Base-by-base conservation (phyloP, 352 stramenopile species). In the Globisporangium heterothallicum region DNA sequence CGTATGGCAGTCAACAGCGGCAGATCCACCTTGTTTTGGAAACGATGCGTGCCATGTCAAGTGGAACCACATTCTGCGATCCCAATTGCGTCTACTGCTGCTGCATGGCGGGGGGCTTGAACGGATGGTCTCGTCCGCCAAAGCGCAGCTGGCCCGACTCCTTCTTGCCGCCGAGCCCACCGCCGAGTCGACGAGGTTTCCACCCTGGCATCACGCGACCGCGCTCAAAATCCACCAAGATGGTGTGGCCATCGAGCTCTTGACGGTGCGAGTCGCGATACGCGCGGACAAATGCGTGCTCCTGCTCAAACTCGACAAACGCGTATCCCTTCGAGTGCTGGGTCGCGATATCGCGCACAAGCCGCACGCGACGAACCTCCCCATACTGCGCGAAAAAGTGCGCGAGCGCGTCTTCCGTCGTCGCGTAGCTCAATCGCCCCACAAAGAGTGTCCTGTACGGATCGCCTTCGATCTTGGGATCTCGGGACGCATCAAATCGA, bases 71-170 rank as follows among this genome's bases (percentile, higher is more conserved):
- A n/a, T n/a, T n/a, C n/a, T n/a, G n/a, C n/a, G n/a, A n/a, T n/a
- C n/a, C n/a, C n/a, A n/a, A n/a, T n/a, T n/a, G n/a, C n/a, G n/a
- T n/a, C n/a, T n/a, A 13, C 30, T 36, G 9, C 6, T 36, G 3
- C 32, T 38, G 8, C 32, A 38, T 35, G 22, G 22, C 26, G n/a
- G 78, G 70, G 8, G 74, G 70, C 18, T 69, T 74, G 58, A 92
- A 94, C 14, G 83, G 80, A n/a, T 68, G 70, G 24, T 91, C 78
- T 18, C 79, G 64, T 7, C 83, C 83, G 6, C 83, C 83, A 62
- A 94, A 94, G 38, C 83, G 83, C 8, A 94, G 68, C 58, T 94
- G 83, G 0, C 83, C 83, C 0, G 80, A 92, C 64, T 94, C 76
- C 56, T 92, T 92, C 13, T 64, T 65, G 0, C 83, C 80, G 3